Evolutionary conservation across 164 flowering plant species (phyloP), one percentile per base, ranked within the genome.

Genomic region (Magnolia kwangsiensis): DNA sequence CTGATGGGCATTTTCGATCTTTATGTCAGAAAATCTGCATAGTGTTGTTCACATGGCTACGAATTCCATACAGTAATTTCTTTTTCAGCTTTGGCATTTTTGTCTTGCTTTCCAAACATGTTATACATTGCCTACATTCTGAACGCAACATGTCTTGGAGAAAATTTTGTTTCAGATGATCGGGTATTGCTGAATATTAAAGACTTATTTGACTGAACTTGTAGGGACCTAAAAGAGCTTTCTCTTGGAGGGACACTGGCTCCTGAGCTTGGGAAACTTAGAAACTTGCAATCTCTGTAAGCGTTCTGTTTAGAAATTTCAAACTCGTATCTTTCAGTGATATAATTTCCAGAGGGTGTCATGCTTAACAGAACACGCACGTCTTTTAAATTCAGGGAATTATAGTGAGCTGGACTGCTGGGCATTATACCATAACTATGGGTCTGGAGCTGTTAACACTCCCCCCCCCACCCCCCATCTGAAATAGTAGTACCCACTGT

Each of bases 211-310:
- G 13, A 66, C 71, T 73, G 69, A 58, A 59, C 10, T 21, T 79
- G 66, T 74, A 95, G 97, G 86, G 82, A 91, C 80, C 84, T 92
- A 18, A 85, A 74, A 59, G 89, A 85, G 58, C 86, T 82, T 72
- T 84, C 85, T 63, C 79, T 95, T 80, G 85, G 82, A 78, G 98
- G 98, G 73, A 80, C 72, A n/a, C 69, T 93, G 77, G 85, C 89
- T 7, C 92, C 97, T 5, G 91, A 90, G 81, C 88, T 95, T 74
- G 92, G 96, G 72, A 84, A 86, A 63, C 91, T 95, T 24, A 72
- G 68, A 64, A 83, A 90, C 79, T 80, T 95, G 72, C 84, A 74
- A 86, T 79, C 85, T 81, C 90, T 95, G 98, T 95, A 87, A 90
- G 95, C 50, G 63, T 64, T 73, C 11, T 2, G 13, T 66, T 55